phyloP scores from a whole-genome alignment of 192 early-diverging fungal species.

The Pilobolus umbonatus region DNA sequence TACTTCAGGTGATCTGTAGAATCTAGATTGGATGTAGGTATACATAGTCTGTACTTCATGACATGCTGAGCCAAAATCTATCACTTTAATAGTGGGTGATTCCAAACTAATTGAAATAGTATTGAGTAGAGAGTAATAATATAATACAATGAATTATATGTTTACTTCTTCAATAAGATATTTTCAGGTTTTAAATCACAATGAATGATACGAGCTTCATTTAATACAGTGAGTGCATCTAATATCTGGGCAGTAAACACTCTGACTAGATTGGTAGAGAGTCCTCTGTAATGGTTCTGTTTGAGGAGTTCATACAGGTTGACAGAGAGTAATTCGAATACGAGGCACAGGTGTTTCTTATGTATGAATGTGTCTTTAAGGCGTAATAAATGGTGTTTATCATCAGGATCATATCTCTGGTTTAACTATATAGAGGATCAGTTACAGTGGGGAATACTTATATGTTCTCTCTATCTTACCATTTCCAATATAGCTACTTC shows the following conservation, averaged over 20 bases:
- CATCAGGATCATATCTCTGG: constrained; percentile 77
- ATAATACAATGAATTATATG: constrained; percentile 1
- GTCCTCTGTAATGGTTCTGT: constrained; percentile 93
- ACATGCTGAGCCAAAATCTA: constrained; percentile 98
- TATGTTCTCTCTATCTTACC: constrained; percentile 35
- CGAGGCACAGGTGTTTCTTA: constrained; percentile 88
- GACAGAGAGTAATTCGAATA: constrained; percentile 95
- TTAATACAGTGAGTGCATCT: constrained; percentile 83
- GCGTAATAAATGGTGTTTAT: constrained; percentile 85
- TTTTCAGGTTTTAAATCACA: constrained; percentile 99
- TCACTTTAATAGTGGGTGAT: constrained; percentile 92
- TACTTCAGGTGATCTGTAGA: constrained; percentile 95
- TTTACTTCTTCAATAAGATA: constrained; percentile 82
- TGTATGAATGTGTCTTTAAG: constrained; percentile 93
- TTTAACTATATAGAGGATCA: constrained; percentile 59
- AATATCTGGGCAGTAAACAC: constrained; percentile 92
- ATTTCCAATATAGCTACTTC: constrained; percentile 92
- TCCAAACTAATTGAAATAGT: constrained; percentile 58
- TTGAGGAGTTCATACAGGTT: constrained; percentile 98
- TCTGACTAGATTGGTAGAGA: constrained; percentile 90
- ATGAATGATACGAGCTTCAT: constrained; percentile 89
- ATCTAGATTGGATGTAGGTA: constrained; percentile 97
- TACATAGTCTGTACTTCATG: constrained; percentile 93
- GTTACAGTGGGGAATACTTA: constrained; percentile 35
- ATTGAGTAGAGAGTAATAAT: not conserved